Conservation (phyloP, 495 filamentous ascomycete genomes). For the Tuber calosporum region DNA sequence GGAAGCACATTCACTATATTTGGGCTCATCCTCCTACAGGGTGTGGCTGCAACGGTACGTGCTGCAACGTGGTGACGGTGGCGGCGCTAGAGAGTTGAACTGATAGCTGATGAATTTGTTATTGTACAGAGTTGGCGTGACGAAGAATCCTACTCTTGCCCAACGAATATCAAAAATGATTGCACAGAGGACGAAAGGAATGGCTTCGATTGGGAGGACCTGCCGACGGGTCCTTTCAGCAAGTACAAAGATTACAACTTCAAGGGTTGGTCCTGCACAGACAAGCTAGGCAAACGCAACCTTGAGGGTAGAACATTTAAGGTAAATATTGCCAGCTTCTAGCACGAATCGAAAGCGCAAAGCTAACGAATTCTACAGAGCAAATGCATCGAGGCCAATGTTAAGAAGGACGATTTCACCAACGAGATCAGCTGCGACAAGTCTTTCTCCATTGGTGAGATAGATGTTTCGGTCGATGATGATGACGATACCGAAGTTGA, state of each 20-base stretch:
- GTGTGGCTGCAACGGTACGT: constrained; percentile 29
- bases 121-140: constrained; percentile 49
- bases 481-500: constrained; percentile 63
- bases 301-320: constrained; percentile 46
- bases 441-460: constrained; percentile 65
- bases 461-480: constrained; percentile 64
- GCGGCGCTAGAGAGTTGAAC: neutral
- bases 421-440: constrained; percentile 48
- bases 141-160: constrained; percentile 57
- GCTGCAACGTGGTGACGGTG: neutral
- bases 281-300: constrained; percentile 51
- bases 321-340: constrained; percentile 21
- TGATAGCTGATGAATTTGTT: neutral
- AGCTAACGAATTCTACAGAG: constrained; percentile 40
- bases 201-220: constrained; percentile 66
- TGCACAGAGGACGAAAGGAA: constrained; percentile 59
- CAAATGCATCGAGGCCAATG: constrained; percentile 61
- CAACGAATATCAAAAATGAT: constrained; percentile 66
- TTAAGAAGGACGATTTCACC: constrained; percentile 44
- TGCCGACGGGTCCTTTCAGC: constrained; percentile 56
- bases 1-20: constrained; percentile 29
- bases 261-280: constrained; percentile 59
- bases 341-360: neutral
- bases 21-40: constrained; percentile 23
- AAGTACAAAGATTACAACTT: constrained; percentile 67